Base-by-base conservation (phyloP, 768 basidiomycete genomes). In the Pleurotus djamor region DNA sequence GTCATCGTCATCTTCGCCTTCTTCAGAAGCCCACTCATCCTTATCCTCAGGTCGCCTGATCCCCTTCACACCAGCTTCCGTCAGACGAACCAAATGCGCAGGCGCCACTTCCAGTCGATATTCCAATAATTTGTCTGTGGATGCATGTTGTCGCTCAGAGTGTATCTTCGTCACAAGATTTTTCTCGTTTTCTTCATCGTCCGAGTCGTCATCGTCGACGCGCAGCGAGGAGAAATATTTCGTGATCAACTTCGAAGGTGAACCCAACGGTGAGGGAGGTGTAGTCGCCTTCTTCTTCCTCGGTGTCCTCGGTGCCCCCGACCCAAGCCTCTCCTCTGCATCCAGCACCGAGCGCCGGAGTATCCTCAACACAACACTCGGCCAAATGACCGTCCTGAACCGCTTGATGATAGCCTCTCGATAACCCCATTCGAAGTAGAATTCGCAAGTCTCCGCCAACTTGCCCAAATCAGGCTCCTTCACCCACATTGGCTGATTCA, bases 391-490 rank as follows among this genome's bases (percentile, higher is more conserved):
- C 0, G 86, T 91, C 66, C 91, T 79, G 67, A 96, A 94, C 9
- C 92, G 86, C 63, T 92, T 92, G 63, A 91, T 81, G 58, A 96
- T 92, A 2, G 85, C 78, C 50, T 92, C 89, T 65, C 80, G 87
- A 52, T 92, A 87, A 0, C 94, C 94, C 94, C 94, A 97, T 68
- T 96, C 94, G 62, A 96, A 96, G 69, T 87, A 90, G 49, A 87
- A 79, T 71, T 97, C 95, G 74, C 94, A 96, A 3, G 87, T 78
- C 8, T 76, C 82, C 0, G 95, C 94, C 13, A 96, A 81, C 57
- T 82, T 84, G 13, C 81, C 82, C 0, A 92, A 74, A 64, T 89
- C 84, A 0, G 89, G 88, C 60, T 93, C 90, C 58, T 74, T 79
- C 1, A 76, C 68, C 76, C 80, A 82, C 0, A 74, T 79, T 32